A percentile compares a stretch with the other conserved stretches of the same genome.
Evolutionary conservation across 116 monocot species (phyloP).

Genomic region (Cymodocea nodosa): DNA sequence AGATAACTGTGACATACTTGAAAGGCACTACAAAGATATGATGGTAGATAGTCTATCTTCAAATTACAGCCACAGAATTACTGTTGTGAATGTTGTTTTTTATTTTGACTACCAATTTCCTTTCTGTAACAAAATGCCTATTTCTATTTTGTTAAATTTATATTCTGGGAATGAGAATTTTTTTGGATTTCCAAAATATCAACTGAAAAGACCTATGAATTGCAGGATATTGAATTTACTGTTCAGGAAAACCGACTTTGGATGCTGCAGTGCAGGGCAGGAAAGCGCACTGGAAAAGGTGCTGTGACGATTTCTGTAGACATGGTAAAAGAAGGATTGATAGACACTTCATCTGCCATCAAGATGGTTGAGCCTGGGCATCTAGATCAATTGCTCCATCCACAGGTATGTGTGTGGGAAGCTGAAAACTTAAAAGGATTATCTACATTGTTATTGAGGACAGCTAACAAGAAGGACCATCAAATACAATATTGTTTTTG

Average conservation of each 20-base stretch:
- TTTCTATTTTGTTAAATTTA: too few species aligned
- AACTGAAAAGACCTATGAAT: neutral
- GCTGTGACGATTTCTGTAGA: constrained; percentile 95
- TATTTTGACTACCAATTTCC: neutral
- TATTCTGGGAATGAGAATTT: too few species aligned
- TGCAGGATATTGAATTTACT: constrained; percentile 93
- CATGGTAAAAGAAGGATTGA: constrained; percentile 80
- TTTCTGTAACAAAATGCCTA: neutral
- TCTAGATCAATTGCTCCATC: constrained; percentile 94
- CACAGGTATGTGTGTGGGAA: constrained; percentile 40
- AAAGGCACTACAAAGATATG: constrained; percentile 96
- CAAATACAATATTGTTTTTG: too few species aligned
- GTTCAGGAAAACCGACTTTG: constrained; percentile 94
- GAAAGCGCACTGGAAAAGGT: constrained; percentile 87
- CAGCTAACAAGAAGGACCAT: too few species aligned
- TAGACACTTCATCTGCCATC: constrained; percentile 50
- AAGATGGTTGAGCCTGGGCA: constrained; percentile 97
- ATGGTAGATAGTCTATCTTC: constrained; percentile 38
- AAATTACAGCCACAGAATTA: neutral
- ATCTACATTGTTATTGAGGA: too few species aligned
- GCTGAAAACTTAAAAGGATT: neutral
- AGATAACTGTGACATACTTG: constrained; percentile 80
- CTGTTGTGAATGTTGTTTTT: neutral
- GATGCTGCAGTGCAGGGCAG: constrained; percentile 92
- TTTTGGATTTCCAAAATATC: neutral